Conservation (phyloP, 148 eudicot species). For the Vaccinium vitisidaea region DNA sequence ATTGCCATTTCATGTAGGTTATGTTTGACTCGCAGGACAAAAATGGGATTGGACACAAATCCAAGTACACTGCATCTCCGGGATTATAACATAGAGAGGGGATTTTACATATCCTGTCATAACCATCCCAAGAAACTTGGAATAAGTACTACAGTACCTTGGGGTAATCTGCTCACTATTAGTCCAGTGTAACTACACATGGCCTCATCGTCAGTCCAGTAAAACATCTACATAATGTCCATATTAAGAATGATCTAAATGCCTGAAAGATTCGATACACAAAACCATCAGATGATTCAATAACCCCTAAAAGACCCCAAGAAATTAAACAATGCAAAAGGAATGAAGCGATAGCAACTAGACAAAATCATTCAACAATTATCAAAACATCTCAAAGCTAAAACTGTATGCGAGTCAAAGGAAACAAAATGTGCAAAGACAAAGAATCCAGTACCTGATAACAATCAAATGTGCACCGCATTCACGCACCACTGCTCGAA, state of each 20-base stretch:
- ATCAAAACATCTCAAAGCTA: neutral
- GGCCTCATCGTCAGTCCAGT: neutral
- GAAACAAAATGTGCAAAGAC: conserved; percentile 5
- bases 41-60: neutral
- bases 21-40: neutral
- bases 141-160: neutral
- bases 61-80: neutral
- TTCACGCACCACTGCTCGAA: conserved; percentile 94
- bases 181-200: neutral
- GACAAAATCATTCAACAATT: neutral
- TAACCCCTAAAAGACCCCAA: neutral
- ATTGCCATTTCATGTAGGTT: neutral
- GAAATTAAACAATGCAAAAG: neutral
- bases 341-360: neutral
- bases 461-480: conserved; percentile 73
- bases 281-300: neutral
- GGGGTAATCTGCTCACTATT: neutral
- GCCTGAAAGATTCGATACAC: neutral
- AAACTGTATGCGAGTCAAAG: neutral
- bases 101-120: neutral
- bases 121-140: neutral
- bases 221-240: neutral
- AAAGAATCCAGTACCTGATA: conserved; percentile 54
- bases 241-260: neutral
- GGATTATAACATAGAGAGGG: neutral